Evolutionary conservation across 2,329 filamentous ascomycete genomes (phyloP).

Genomic region (Neofusicoccum laricinum): DNA sequence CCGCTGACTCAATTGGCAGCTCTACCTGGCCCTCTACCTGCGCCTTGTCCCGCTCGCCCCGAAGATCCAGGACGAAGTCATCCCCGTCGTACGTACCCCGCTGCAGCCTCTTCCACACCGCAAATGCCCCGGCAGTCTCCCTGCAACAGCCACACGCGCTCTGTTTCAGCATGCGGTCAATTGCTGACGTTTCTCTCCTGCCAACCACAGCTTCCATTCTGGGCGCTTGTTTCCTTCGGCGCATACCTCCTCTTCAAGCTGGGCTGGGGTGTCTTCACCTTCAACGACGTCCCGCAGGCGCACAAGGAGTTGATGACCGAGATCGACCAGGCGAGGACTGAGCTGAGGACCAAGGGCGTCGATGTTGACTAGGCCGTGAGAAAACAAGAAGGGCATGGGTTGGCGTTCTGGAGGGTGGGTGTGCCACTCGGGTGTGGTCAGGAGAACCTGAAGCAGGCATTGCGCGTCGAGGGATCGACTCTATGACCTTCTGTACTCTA

Average conservation of each 20-base stretch:
- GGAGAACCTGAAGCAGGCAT: background rate
- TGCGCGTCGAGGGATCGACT: background rate
- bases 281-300: constrained; percentile 92
- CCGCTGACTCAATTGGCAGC: constrained; percentile 47
- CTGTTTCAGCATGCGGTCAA: background rate
- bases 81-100: constrained; percentile 74
- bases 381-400: background rate
- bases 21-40: constrained; percentile 85
- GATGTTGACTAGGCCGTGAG: constrained; percentile 62
- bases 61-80: constrained; percentile 76
- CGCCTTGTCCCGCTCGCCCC: constrained; percentile 77
- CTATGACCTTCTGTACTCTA: constrained; percentile 4
- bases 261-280: constrained; percentile 88
- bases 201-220: constrained; percentile 74
- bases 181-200: constrained; percentile 1
- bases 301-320: constrained; percentile 85
- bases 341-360: constrained; percentile 71
- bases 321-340: constrained; percentile 72
- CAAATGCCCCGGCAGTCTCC: background rate
- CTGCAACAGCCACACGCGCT: constrained; percentile 9
- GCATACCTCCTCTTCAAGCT: constrained; percentile 89
- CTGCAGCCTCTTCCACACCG: background rate
- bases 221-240: constrained; percentile 85
- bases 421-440: background rate
- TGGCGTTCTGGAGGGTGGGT: background rate